These are phyloP conservation scores for Baorangia bicolor DNA, from an alignment of 768 basidiomycete genomes.

Conservation along the genomic window DNA sequence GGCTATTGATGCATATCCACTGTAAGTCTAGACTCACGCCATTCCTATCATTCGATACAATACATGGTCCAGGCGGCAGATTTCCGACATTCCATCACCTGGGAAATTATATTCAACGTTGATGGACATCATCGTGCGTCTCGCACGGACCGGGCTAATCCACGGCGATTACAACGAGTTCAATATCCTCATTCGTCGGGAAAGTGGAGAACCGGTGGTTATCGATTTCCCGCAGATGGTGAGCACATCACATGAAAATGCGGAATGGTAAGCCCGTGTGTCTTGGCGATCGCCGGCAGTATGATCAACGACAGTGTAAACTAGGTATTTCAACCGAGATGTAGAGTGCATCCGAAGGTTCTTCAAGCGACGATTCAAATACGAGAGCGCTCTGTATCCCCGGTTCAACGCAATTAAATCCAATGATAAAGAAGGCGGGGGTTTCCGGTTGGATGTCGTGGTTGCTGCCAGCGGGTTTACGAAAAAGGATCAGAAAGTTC, in stretches of 20 bases:
- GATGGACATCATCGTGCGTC: conserved; percentile 95
- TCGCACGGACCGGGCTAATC: conserved; percentile 92
- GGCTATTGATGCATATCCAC: conserved; percentile 89
- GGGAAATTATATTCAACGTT: conserved; percentile 87
- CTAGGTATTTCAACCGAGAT: conserved; percentile 98
- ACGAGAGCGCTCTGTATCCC: conserved; percentile 89
- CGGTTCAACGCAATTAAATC: conserved; percentile 56
- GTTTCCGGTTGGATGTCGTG: conserved; percentile 80
- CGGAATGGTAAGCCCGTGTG: conserved; percentile 72
- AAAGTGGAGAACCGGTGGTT: conserved; percentile 74
- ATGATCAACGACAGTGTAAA: conserved; percentile 9
- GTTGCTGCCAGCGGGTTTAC: conserved; percentile 95
- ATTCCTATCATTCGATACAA: not conserved
- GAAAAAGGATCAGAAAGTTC: conserved; percentile 71
- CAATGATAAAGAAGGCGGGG: conserved; percentile 41
- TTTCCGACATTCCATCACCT: conserved; percentile 78
- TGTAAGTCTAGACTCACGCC: conserved; percentile 53
- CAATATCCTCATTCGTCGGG: conserved; percentile 90
- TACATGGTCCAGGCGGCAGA: conserved; percentile 66
- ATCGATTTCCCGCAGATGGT: conserved; percentile 99
- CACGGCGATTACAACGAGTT: conserved; percentile 99
- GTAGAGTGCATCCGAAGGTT: conserved; percentile 95
- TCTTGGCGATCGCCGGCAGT: conserved; percentile 12
- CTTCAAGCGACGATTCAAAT: conserved; percentile 87
- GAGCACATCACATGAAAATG: conserved; percentile 93